Evolutionary conservation across 805 yeast species (phyloP).

Genomic region (Candida michaelii): DNA sequence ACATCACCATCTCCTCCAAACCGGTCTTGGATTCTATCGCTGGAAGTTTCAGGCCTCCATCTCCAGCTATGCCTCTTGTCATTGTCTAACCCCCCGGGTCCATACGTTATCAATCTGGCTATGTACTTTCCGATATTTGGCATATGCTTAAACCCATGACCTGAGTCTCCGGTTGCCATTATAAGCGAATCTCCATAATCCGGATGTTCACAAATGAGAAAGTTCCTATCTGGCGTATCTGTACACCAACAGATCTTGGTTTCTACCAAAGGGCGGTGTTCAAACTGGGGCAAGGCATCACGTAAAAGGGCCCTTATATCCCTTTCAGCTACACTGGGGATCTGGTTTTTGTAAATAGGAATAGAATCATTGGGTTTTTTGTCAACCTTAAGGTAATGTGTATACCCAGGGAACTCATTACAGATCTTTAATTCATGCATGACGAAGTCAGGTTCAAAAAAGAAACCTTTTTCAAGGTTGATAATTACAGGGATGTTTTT

Average conservation of each 20-base stretch:
- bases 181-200: conserved; percentile 21
- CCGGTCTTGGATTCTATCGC: conserved; percentile 6
- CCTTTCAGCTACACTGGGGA: conserved; percentile 32
- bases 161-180: conserved; percentile 36
- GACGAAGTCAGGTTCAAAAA: conserved; percentile 38
- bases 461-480: conserved; percentile 39
- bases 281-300: conserved; percentile 31
- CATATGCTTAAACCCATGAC: conserved; percentile 35
- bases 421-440: conserved; percentile 36
- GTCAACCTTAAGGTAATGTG: conserved; percentile 17
- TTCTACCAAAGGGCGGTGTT: conserved; percentile 26
- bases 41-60: conserved; percentile 11
- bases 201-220: conserved; percentile 30
- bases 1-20: conserved; percentile 10
- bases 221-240: conserved; percentile 33
- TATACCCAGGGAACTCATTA: conserved; percentile 42
- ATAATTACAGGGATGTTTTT: conserved; percentile 36
- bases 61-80: conserved; percentile 16
- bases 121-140: conserved; percentile 34
- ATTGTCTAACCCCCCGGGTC: conserved; percentile 24
- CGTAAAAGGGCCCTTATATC: conserved; percentile 30
- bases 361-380: conserved; percentile 19
- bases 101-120: conserved; percentile 49
- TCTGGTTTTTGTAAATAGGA: conserved; percentile 26
- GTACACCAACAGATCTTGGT: conserved; percentile 38